Evolutionary conservation across 2,329 filamentous ascomycete genomes (phyloP), one percentile per base, ranked within the genome.

Genomic region (Aureobasidium sp.): DNA sequence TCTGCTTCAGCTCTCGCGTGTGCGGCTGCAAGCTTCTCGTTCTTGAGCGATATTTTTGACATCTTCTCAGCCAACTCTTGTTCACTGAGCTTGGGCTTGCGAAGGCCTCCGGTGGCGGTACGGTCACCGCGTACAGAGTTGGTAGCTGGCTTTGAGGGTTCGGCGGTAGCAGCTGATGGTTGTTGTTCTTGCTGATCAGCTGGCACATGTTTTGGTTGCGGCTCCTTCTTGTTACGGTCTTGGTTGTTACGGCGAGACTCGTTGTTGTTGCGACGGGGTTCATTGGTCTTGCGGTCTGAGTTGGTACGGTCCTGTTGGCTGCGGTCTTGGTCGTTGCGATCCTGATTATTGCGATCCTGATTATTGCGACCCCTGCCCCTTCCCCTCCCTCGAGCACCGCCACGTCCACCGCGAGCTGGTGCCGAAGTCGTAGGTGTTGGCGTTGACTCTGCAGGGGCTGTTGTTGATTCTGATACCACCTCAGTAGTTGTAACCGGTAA

Each of bases 1-100:
- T 89, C 86, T n/a, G 84, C 84, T 74, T 88, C 83, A n/a, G 85
- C 84, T 29, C 84, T 79, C 1, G 81, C 82, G 68, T 88, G 84
- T 0, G 83, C 83, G 9, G 82, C 84, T 9, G 79, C 78, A 15
- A 83, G 77, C 54, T 81, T 78, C 6, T 81, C 81, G 59, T 86
- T 87, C 62, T 85, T 82, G 66, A 85, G 78, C 64, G 80, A 80
- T 67, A 86, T 87, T 39, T 79, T 77, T 8, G 81, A 83, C 63
- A 89, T 81, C 64, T 83, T 83, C 49, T 80, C 81, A 3, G 78
- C 79, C 8, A 89, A 78, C 70, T 88, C 81, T 65, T 80, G 82
- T 68, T 88, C 85, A 1, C 84, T 87, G 48, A 88, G 78, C 72
- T 85, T 86, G 3, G 82, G 81, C 72, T 83, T 73, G 37, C 63